Percentiles rank a stretch among this genome's conserved stretches.
phyloP scores from a whole-genome alignment of 345 rosid species.

The Mallotus nudiflorus region DNA sequence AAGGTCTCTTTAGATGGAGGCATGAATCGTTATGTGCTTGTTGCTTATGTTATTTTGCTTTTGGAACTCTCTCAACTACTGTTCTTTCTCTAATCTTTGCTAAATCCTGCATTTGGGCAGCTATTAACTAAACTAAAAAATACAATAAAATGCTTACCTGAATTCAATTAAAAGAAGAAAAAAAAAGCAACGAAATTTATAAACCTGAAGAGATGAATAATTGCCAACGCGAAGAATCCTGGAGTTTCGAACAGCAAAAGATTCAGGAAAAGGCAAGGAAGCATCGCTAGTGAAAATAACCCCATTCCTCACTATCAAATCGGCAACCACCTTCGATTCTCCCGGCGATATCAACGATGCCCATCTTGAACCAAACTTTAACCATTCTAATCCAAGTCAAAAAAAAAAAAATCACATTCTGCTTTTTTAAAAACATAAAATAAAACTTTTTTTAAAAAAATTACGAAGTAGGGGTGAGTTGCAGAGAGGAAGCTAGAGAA shows the following conservation, averaged over 20 bases:
- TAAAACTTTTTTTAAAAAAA: not conserved
- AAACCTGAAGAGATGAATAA: conserved; percentile 69
- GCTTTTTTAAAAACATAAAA: not conserved
- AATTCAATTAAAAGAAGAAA: not conserved
- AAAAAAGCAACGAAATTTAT: not conserved
- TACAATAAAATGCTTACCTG: not conserved
- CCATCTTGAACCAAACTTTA: conserved; percentile 33
- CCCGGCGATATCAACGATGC: conserved; percentile 24
- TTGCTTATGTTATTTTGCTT: too few relatives aligned
- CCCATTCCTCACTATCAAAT: conserved; percentile 69
- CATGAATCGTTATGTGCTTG: too few relatives aligned
- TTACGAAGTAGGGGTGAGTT: conserved; percentile 1
- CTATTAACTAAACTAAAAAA: not conserved
- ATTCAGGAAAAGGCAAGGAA: conserved; percentile 64
- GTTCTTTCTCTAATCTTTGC: conserved; percentile 3
- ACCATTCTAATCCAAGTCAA: conserved; percentile 46
- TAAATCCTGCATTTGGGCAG: conserved; percentile 43
- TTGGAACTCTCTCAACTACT: too few relatives aligned
- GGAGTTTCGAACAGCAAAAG: conserved; percentile 72
- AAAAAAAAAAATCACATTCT: too few relatives aligned
- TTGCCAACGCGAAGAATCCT: conserved; percentile 70
- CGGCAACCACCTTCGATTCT: conserved; percentile 45
- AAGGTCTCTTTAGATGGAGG: too few relatives aligned
- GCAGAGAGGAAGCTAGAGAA: conserved; percentile 37
- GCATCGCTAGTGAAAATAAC: conserved; percentile 72